Conservation (phyloP, 805 yeast genomes). For the Kluyveromyces aestuarii region DNA sequence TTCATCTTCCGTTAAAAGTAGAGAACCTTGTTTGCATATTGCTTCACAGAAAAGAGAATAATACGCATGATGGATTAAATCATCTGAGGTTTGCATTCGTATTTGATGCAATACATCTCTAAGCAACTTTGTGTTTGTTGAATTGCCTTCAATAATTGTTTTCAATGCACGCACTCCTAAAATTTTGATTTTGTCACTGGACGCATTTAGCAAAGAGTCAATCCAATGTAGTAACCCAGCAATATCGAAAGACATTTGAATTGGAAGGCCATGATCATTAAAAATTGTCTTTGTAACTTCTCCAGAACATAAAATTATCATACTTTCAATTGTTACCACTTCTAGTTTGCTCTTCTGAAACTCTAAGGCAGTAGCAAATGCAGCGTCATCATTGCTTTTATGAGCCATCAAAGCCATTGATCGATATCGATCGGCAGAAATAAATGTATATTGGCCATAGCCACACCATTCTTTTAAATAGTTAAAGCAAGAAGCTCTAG, state of each 20-base stretch:
- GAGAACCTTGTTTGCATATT: slow-evolving; percentile 39
- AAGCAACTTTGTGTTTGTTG: slow-evolving; percentile 41
- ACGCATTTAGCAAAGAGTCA: slow-evolving; percentile 55
- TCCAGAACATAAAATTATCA: slow-evolving; percentile 79
- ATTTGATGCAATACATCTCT: slow-evolving; percentile 63
- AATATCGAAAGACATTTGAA: slow-evolving; percentile 61
- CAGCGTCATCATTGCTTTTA: slow-evolving; percentile 30
- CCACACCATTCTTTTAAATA: slow-evolving; percentile 94
- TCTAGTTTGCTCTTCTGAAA: slow-evolving; percentile 66
- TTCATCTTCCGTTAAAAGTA: slow-evolving; percentile 51
- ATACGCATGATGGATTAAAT: slow-evolving; percentile 53
- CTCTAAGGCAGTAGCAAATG: slow-evolving; percentile 69
- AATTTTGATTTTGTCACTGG: slow-evolving; percentile 46
- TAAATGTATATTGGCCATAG: slow-evolving; percentile 53
- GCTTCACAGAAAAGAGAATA: slow-evolving; percentile 65
- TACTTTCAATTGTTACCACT: slow-evolving; percentile 64
- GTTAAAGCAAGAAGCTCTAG: slow-evolving; percentile 72
- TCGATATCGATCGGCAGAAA: slow-evolving; percentile 59
- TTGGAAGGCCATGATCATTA: slow-evolving; percentile 20
- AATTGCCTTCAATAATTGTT: slow-evolving; percentile 56
- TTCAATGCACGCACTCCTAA: slow-evolving; percentile 65
- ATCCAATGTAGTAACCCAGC: slow-evolving; percentile 69
- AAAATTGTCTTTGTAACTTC: slow-evolving; percentile 43
- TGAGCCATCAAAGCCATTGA: slow-evolving; percentile 40
- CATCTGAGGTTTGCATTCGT: slow-evolving; percentile 43